Conservation (phyloP, 805 yeast genomes). For the Wickerhamiella kazuoi region DNA sequence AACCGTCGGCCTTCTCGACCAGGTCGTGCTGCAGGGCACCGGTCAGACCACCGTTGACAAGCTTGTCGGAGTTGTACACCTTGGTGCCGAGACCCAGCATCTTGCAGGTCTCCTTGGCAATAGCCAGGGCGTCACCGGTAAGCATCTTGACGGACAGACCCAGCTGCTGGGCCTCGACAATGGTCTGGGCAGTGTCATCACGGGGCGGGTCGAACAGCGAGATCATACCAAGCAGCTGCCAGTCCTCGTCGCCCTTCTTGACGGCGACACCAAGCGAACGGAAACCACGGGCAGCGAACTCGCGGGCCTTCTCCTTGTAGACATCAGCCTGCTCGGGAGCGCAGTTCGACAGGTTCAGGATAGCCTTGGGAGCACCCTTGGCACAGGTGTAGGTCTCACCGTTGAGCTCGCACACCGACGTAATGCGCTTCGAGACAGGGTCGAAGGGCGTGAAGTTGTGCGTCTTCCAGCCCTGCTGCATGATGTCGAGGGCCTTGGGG, state of each 20-base stretch:
- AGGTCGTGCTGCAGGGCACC: constrained; percentile 96
- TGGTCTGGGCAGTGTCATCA: constrained; percentile 94
- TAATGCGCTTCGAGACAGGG: constrained; percentile 93
- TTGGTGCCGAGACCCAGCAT: constrained; percentile 92
- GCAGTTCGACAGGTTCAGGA: constrained; percentile 29
- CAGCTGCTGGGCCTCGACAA: constrained; percentile 74
- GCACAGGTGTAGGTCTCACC: constrained; percentile 93
- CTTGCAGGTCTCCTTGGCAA: constrained; percentile 96
- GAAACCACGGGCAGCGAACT: constrained; percentile 96
- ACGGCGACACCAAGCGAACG: constrained; percentile 97
- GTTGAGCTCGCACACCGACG: constrained; percentile 86
- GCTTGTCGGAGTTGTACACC: constrained; percentile 93
- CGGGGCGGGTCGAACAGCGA: constrained; percentile 99
- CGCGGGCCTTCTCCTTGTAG: constrained; percentile 93
- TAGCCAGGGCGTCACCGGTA: constrained; percentile 98
- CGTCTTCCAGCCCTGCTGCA: constrained; percentile 26
- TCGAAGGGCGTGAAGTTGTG: constrained; percentile 88
- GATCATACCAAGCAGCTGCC: constrained; percentile 96
- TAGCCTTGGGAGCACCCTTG: constrained; percentile 98
- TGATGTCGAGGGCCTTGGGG: constrained; percentile 56
- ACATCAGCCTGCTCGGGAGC: constrained; percentile 88
- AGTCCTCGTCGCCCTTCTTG: constrained; percentile 97
- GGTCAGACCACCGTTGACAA: constrained; percentile 90
- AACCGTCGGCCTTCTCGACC: constrained; percentile 96
- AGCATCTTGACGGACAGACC: constrained; percentile 95